Conservation (phyloP, 805 yeast genomes). For the Candida mattraensis region DNA sequence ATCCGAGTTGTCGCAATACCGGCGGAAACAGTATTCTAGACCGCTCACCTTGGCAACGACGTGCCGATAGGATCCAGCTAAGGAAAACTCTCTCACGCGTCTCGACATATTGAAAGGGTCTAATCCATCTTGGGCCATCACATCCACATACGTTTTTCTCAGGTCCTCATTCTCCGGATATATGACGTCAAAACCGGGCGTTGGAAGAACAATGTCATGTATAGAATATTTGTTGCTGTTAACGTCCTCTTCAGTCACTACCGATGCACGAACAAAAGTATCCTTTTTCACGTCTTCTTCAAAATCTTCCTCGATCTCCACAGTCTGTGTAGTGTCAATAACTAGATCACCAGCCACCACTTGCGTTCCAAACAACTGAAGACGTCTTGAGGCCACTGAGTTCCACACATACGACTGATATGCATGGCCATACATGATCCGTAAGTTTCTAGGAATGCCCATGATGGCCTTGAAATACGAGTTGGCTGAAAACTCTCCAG, state of each 20-base stretch:
- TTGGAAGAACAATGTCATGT: constrained; percentile 87
- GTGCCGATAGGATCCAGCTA: constrained; percentile 86
- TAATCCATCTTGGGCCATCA: constrained; percentile 78
- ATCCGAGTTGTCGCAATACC: constrained; percentile 63
- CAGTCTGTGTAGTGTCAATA: constrained; percentile 21
- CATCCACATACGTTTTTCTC: constrained; percentile 58
- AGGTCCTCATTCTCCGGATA: constrained; percentile 74
- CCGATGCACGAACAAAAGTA: constrained; percentile 63
- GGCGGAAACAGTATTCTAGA: constrained; percentile 60
- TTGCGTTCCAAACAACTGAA: constrained; percentile 64
- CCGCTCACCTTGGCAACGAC: constrained; percentile 65
- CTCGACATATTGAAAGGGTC: constrained; percentile 86
- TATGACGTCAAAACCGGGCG: constrained; percentile 91
- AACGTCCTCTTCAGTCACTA: constrained; percentile 73
- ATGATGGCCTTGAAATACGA: constrained; percentile 78
- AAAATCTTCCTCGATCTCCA: constrained; percentile 38
- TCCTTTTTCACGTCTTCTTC: constrained; percentile 70
- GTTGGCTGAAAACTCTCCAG: constrained; percentile 45
- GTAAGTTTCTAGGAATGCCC: constrained; percentile 87
- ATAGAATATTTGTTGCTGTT: constrained; percentile 58
- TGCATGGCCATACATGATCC: constrained; percentile 96
- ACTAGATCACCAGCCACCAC: constrained; percentile 85
- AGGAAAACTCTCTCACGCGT: constrained; percentile 81
- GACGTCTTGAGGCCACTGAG: constrained; percentile 72
- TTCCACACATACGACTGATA: constrained; percentile 98